Conservation (phyloP, 805 yeast genomes). For the Lipomyces yamanashiensis region DNA sequence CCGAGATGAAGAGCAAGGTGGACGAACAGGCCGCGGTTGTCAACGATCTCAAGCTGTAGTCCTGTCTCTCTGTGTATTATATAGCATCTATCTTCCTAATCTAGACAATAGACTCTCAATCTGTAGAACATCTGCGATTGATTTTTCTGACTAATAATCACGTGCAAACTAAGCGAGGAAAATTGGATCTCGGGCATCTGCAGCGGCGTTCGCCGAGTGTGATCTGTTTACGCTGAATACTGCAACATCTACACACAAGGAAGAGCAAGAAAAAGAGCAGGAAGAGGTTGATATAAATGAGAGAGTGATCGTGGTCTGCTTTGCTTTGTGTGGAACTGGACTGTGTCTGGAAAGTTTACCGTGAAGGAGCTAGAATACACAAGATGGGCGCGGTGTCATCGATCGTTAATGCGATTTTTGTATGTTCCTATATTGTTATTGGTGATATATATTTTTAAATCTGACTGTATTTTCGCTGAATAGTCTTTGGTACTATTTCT, state of each 20-base stretch:
- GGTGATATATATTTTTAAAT: background rate
- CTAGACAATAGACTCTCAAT: background rate
- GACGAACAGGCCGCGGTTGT: conserved; percentile 5
- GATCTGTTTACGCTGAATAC: background rate
- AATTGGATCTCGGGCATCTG: background rate
- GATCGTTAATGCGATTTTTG: conserved; percentile 12
- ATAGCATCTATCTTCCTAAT: background rate
- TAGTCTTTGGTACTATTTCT: conserved; percentile 12
- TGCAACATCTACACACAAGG: background rate
- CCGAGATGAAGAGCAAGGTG: background rate
- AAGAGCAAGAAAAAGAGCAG: background rate
- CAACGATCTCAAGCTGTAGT: background rate
- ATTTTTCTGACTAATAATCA: no score
- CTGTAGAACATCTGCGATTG: no score
- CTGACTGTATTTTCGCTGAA: background rate
- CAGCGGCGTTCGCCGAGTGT: conserved; percentile 6
- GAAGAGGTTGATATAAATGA: background rate
- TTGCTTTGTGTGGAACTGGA: no score
- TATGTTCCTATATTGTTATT: background rate
- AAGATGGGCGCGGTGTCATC: conserved; percentile 11
- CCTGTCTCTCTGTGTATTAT: background rate
- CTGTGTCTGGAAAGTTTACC: no score
- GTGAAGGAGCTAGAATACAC: background rate
- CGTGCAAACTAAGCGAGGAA: no score
- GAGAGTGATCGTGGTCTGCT: no score